Percentiles rank a stretch among this genome's conserved stretches.
Conservation (phyloP, 345 rosid species). For the Eucalyptus albens region DNA sequence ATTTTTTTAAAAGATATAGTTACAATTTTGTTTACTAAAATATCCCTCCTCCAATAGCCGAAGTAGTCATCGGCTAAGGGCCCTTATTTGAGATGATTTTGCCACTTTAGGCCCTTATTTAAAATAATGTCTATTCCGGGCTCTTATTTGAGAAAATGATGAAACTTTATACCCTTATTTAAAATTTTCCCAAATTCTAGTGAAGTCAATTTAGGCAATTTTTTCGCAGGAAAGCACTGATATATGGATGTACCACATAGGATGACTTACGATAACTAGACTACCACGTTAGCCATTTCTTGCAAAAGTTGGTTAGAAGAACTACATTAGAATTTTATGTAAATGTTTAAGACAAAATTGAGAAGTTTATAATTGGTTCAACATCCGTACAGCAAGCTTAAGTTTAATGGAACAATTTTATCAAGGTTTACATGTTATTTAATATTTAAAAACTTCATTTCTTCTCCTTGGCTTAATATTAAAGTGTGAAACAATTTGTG, state of each 20-base stretch:
- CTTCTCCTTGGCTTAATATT: not conserved
- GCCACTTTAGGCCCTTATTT: too few relatives aligned
- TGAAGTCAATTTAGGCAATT: not conserved
- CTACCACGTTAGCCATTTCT: not conserved
- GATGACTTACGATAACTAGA: not conserved
- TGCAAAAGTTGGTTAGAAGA: not conserved
- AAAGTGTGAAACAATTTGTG: not conserved
- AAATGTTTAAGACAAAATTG: not conserved
- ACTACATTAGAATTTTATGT: not conserved
- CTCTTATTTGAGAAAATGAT: too few relatives aligned
- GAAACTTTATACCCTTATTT: fast-evolving
- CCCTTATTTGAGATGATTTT: too few relatives aligned
- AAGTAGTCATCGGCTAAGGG: too few relatives aligned
- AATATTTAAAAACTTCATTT: not conserved
- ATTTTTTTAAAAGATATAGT: too few relatives aligned
- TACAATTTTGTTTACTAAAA: too few relatives aligned
- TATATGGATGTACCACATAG: not conserved
- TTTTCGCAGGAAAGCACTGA: not conserved
- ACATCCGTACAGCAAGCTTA: too few relatives aligned
- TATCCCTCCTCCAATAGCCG: too few relatives aligned
- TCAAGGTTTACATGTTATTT: not conserved
- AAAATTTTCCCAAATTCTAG: not conserved
- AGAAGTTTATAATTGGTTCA: not conserved
- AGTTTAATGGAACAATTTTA: not conserved
- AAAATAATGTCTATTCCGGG: fast-evolving